These are phyloP conservation scores for Aureobasidium sp. DNA, from an alignment of 2,329 filamentous ascomycete genomes.

Conservation along the genomic window DNA sequence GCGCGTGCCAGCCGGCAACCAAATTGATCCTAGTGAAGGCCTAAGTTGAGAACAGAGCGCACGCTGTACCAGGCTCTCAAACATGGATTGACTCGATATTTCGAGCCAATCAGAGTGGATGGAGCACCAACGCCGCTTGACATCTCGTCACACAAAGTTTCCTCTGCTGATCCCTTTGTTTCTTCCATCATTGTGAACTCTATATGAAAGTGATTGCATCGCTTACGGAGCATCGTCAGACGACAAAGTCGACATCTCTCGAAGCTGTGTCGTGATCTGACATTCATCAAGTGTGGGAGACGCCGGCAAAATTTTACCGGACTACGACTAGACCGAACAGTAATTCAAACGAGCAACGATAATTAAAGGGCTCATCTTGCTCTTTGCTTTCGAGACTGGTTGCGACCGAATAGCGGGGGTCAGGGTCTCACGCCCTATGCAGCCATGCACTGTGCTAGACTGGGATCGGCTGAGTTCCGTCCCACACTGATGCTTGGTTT, in stretches of 20 bases:
- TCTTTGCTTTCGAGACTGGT: neutral
- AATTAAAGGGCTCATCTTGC: conserved; percentile 10
- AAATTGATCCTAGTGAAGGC: conserved; percentile 9
- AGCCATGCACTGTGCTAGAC: neutral
- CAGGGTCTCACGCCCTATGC: conserved; percentile 13
- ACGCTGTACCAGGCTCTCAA: neutral
- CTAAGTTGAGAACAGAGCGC: conserved; percentile 12
- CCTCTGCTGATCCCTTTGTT: neutral
- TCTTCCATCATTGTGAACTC: neutral
- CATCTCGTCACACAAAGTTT: conserved; percentile 8
- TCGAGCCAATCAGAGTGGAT: neutral
- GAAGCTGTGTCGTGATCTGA: neutral
- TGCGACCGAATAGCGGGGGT: conserved; percentile 14
- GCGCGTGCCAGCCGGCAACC: conserved; percentile 9
- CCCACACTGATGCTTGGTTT: conserved; percentile 14
- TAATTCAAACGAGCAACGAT: conserved; percentile 13
- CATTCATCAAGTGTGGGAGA: neutral
- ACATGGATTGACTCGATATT: conserved; percentile 8
- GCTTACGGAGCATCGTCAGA: neutral
- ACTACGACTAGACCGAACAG: neutral
- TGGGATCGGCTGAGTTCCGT: conserved; percentile 14
- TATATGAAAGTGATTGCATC: neutral
- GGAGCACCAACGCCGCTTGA: conserved; percentile 30
- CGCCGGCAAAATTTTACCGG: neutral
- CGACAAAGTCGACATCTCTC: neutral